Evolutionary conservation across 228 moss, liverwort and hornwort species (phyloP).

Genomic region (Sphagnum magellanicum): DNA sequence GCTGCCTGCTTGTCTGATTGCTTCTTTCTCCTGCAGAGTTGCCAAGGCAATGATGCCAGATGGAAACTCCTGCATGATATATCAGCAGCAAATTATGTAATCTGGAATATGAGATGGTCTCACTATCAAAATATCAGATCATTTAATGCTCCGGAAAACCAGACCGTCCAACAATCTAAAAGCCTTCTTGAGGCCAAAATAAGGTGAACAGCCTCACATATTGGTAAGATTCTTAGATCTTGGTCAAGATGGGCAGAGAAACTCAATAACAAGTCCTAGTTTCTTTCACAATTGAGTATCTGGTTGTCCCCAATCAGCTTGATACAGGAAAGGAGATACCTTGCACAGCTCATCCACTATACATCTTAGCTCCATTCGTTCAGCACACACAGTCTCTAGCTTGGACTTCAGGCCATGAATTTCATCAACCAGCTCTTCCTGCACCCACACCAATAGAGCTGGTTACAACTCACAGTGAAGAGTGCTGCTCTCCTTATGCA

Average conservation of each 20-base stretch:
- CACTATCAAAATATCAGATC: too few species aligned
- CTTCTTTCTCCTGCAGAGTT: constrained; percentile 24
- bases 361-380: constrained; percentile 22
- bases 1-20: constrained; percentile 22
- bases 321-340: constrained; percentile 7
- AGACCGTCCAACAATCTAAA: too few species aligned
- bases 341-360: constrained; percentile 27
- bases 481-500: not conserved
- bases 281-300: too few species aligned
- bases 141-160: too few species aligned
- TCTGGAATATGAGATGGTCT: too few species aligned
- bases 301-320: too few species aligned
- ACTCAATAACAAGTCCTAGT: too few species aligned
- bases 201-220: too few species aligned
- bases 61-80: constrained; percentile 31
- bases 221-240: too few species aligned
- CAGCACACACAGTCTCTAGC: constrained; percentile 30
- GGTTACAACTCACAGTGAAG: not conserved
- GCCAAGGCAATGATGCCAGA: constrained; percentile 43
- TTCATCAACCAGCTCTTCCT: constrained; percentile 39
- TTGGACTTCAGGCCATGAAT: constrained; percentile 32
- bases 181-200: too few species aligned
- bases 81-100: not conserved
- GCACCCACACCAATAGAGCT: constrained; percentile 4
- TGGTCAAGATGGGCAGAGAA: too few species aligned